phyloP scores from a whole-genome alignment of 305 asterid genomes.

The Fraxinus angustifolia region DNA sequence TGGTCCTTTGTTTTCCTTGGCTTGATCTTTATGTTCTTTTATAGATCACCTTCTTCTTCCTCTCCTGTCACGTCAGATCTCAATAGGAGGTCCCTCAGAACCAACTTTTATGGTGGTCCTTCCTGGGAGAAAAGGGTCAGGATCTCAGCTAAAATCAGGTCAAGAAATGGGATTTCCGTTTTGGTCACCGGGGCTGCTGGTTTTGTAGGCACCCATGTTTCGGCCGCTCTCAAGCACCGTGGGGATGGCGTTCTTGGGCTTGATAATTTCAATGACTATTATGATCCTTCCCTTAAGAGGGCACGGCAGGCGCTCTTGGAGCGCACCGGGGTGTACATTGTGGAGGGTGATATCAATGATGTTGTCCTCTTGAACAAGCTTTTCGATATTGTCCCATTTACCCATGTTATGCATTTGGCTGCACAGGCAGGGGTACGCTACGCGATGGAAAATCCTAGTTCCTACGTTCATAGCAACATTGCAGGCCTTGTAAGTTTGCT shows the following conservation, averaged over 20 bases:
- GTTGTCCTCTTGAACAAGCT: constrained; percentile 11
- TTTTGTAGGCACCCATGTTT: constrained; percentile 27
- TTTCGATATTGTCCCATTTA: constrained; percentile 21
- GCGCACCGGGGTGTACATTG: constrained; percentile 12
- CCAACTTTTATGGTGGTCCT: constrained; percentile 4
- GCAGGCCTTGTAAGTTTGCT: constrained; percentile 26
- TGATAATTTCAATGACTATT: constrained; percentile 26
- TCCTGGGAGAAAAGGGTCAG: constrained; percentile 12
- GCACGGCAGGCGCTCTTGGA: constrained; percentile 24
- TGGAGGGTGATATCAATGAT: constrained; percentile 27
- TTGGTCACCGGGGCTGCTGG: constrained; percentile 31
- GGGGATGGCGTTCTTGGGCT: constrained; percentile 29
- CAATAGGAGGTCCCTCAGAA: constrained; percentile 15
- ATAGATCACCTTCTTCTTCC: constrained; percentile 18
- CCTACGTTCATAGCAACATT: constrained; percentile 26
- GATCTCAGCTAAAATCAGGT: constrained; percentile 12
- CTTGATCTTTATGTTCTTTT: constrained; percentile 17
- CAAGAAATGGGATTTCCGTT: constrained; percentile 20
- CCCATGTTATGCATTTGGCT: constrained; percentile 29
- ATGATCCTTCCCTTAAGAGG: constrained; percentile 25
- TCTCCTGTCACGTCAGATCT: constrained; percentile 14
- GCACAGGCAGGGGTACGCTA: constrained; percentile 30
- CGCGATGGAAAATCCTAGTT: constrained; percentile 26
- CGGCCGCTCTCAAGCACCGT: constrained; percentile 21
- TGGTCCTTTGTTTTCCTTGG: constrained; percentile 25